Evolutionary conservation across 371 early-diverging fungal genomes (phyloP).

Genomic region (Apophysomyces elegans): DNA sequence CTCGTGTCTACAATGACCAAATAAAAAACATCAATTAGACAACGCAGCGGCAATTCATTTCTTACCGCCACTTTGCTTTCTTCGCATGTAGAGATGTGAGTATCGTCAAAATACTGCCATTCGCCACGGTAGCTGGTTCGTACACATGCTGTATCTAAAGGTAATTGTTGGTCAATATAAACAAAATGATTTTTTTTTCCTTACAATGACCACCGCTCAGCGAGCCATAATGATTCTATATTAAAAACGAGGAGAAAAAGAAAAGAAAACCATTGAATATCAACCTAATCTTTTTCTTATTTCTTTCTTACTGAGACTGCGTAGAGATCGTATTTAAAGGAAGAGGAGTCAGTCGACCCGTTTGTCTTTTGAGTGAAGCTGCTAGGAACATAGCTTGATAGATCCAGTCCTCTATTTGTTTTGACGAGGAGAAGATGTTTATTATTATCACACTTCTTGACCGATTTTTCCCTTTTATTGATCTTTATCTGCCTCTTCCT

Average conservation of each 20-base stretch:
- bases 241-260: not conserved
- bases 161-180: not conserved
- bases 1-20: conserved; percentile 22
- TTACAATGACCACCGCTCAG: conserved; percentile 89
- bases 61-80: conserved; percentile 69
- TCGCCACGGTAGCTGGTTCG: conserved; percentile 73
- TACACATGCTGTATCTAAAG: conserved; percentile 84
- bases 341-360: conserved; percentile 54
- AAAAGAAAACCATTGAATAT: too few species aligned
- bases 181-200: not conserved
- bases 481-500: too few species aligned
- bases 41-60: not conserved
- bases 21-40: not conserved
- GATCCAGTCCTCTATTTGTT: conserved; percentile 24
- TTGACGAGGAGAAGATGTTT: not conserved
- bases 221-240: conserved; percentile 88
- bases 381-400: conserved; percentile 16
- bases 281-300: not conserved
- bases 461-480: too few species aligned
- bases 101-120: conserved; percentile 96
- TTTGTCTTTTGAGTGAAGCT: not conserved
- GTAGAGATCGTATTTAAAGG: conserved; percentile 79
- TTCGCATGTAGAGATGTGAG: conserved; percentile 72
- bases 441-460: not conserved
- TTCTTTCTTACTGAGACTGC: conserved; percentile 79